phyloP scores from a whole-genome alignment of 2,329 filamentous ascomycete species.

The Sclerotinia nivalis region DNA sequence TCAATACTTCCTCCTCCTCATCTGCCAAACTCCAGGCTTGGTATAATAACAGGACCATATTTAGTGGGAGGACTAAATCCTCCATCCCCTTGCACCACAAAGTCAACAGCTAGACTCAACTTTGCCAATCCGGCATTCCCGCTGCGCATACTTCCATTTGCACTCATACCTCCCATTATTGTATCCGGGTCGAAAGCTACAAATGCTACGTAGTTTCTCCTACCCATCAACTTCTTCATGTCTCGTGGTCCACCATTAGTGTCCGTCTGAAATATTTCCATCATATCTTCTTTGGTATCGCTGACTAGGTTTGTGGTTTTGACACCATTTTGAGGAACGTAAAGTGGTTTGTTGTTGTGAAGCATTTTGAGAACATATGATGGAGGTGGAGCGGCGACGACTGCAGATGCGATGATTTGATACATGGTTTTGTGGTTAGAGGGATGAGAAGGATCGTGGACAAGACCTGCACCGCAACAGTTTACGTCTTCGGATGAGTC shows the following conservation, averaged over 20 bases:
- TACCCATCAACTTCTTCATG: constrained; percentile 87
- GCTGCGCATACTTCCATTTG: constrained; percentile 41
- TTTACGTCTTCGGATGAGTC: constrained; percentile 65
- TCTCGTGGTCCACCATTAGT: constrained; percentile 81
- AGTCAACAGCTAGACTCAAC: constrained; percentile 89
- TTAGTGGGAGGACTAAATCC: constrained; percentile 82
- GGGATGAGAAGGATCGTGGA: constrained; percentile 90
- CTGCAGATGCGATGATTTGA: constrained; percentile 89
- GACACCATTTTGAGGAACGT: constrained; percentile 88
- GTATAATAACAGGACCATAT: constrained; percentile 95
- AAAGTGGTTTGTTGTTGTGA: constrained; percentile 92
- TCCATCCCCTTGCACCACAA: constrained; percentile 92
- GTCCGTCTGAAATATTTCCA: constrained; percentile 98
- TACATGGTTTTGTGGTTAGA: constrained; percentile 99
- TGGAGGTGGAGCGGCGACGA: constrained; percentile 85
- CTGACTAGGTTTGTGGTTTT: constrained; percentile 70
- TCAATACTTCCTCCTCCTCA: constrained; percentile 4
- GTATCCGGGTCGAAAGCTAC: constrained; percentile 92
- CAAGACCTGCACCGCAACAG: constrained; percentile 84
- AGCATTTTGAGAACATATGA: constrained; percentile 89
- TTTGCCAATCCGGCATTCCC: constrained; percentile 54
- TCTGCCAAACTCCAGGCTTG: constrained; percentile 75
- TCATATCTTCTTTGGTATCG: constrained; percentile 99
- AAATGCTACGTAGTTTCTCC: constrained; percentile 88
- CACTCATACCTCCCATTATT: constrained; percentile 30